These are phyloP conservation scores for Cetradonia linearis DNA, from an alignment of 495 filamentous ascomycete genomes.

Conservation along the genomic window DNA sequence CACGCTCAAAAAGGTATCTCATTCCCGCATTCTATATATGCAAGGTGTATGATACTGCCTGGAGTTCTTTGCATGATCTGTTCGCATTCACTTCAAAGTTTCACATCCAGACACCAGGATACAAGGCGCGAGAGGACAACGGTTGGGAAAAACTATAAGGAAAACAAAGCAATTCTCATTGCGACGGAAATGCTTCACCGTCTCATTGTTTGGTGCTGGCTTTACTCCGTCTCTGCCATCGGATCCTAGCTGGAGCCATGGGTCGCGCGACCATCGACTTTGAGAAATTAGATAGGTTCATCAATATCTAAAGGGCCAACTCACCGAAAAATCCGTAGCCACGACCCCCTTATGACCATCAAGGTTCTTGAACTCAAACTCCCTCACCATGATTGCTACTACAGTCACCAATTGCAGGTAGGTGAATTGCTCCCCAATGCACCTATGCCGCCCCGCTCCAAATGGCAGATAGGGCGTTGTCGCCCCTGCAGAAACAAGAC, in stretches of 20 bases:
- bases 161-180: no score
- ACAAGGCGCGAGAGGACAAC: no score
- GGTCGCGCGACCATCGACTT: slow-evolving; percentile 43
- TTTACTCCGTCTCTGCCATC: background rate
- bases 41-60: no score
- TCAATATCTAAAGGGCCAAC: slow-evolving; percentile 22
- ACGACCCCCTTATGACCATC: slow-evolving; percentile 59
- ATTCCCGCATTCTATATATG: no score
- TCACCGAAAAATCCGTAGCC: slow-evolving; percentile 74
- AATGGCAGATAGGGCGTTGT: slow-evolving; percentile 86
- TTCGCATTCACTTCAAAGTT: no score
- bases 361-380: slow-evolving; percentile 64
- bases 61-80: no score
- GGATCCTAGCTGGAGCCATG: slow-evolving; percentile 43
- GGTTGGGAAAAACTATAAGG: no score
- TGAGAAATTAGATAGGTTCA: background rate
- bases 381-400: slow-evolving; percentile 56
- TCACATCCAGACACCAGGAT: no score
- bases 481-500: slow-evolving; percentile 77
- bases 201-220: no score
- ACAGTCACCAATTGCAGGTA: slow-evolving; percentile 85
- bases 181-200: no score
- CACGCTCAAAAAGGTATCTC: no score
- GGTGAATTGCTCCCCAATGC: slow-evolving; percentile 96
- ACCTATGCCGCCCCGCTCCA: slow-evolving; percentile 84